Percentiles rank a stretch among this genome's conserved stretches.
phyloP scores from a whole-genome alignment of 106 monocot species.

The Allium cepa region DNA sequence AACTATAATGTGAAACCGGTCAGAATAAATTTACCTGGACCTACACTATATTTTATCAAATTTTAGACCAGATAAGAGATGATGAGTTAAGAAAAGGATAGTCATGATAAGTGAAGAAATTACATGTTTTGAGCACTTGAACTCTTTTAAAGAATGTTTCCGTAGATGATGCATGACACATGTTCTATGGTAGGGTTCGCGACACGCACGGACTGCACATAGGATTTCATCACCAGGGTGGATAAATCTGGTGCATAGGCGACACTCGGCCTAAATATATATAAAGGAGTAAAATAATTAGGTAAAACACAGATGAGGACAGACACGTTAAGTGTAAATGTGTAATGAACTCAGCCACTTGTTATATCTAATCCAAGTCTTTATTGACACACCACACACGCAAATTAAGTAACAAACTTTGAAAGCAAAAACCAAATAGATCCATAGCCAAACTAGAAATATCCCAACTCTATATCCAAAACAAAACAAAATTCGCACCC shows the following conservation, averaged over 20 bases:
- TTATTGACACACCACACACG: not conserved
- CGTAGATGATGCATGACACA: constrained; percentile 30
- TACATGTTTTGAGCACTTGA: constrained; percentile 91
- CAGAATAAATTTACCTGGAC: not conserved
- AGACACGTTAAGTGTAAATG: not conserved
- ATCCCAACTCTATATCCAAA: not conserved
- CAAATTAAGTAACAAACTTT: not conserved
- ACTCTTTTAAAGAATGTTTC: constrained; percentile 18
- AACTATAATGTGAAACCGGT: not conserved
- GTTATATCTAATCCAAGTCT: not conserved
- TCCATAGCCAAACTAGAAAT: not conserved
- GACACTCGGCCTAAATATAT: constrained; percentile 61
- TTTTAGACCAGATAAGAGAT: not conserved
- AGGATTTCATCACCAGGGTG: constrained; percentile 43
- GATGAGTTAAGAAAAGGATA: not conserved
- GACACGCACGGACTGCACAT: constrained; percentile 54
- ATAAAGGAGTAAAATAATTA: not conserved
- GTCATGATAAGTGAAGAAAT: constrained; percentile 8
- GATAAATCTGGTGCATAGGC: constrained; percentile 47
- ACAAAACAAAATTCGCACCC: constrained; percentile 27
- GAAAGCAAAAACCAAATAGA: not conserved
- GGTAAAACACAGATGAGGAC: not conserved
- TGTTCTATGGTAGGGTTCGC: constrained; percentile 36
- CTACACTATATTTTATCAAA: not conserved
- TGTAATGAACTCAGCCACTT: not conserved